Evolutionary conservation across 139 green algal genomes (phyloP).

Genomic region (Chlamydomonas eustigma): DNA sequence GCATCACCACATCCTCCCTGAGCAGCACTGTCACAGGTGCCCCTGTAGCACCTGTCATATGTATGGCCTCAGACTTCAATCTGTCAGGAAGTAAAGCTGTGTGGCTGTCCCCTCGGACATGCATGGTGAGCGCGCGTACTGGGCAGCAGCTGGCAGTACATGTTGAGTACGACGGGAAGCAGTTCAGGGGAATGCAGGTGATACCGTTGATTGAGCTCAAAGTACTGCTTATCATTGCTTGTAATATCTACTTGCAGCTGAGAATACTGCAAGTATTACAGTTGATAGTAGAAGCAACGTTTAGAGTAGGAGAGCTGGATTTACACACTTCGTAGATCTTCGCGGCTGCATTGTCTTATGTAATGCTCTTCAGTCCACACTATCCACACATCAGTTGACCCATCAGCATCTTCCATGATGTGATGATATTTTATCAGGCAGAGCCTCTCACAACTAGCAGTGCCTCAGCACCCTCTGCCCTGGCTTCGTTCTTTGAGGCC

Average conservation of each 20-base stretch:
- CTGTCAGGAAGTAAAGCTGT: background rate
- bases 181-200: conserved; percentile 9
- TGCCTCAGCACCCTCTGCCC: background rate
- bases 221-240: conserved; percentile 2
- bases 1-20: no score
- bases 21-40: no score
- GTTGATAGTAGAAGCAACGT: background rate
- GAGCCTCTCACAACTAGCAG: background rate
- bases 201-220: background rate
- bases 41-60: no score
- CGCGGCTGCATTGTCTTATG: background rate
- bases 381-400: background rate
- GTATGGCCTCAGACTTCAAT: no score
- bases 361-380: background rate
- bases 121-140: background rate
- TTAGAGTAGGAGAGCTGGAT: background rate
- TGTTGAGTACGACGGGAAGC: conserved; percentile 4
- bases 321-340: background rate
- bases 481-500: background rate
- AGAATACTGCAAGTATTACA: background rate
- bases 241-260: background rate
- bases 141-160: conserved; percentile 7
- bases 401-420: no score
- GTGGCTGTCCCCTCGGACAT: background rate
- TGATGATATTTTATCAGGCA: background rate